Evolutionary conservation across 257 asterid species (phyloP).

Genomic region (Solanum chilense): DNA sequence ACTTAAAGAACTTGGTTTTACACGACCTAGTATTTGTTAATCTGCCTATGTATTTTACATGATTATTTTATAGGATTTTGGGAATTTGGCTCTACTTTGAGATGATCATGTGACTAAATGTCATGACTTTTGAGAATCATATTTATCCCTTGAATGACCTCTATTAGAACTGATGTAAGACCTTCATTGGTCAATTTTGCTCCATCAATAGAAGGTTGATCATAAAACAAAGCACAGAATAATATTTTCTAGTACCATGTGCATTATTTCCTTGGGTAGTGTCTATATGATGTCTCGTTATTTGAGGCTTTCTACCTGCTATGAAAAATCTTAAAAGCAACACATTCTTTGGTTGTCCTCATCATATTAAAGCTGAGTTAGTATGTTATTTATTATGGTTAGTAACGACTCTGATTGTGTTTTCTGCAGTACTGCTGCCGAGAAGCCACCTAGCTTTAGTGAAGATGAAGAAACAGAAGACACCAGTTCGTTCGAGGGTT

Average conservation of each 20-base stretch:
- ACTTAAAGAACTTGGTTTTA: background rate
- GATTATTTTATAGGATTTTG: background rate
- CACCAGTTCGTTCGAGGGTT: constrained; percentile 47
- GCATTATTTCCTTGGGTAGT: background rate
- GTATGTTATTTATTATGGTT: background rate
- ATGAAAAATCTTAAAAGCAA: background rate
- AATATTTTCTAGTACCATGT: background rate
- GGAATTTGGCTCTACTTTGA: background rate
- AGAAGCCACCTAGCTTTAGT: constrained; percentile 53
- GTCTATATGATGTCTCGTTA: background rate
- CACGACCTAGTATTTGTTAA: background rate
- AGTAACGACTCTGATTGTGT: background rate
- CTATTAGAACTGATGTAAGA: background rate
- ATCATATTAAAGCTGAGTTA: background rate
- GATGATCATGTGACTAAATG: background rate
- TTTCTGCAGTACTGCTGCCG: constrained; percentile 35
- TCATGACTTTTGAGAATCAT: background rate
- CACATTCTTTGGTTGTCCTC: background rate
- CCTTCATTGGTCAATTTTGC: background rate
- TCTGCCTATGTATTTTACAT: background rate
- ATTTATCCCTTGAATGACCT: background rate
- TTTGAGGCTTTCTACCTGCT: background rate
- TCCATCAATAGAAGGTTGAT: background rate
- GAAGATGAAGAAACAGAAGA: constrained; percentile 65
- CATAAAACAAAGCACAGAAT: background rate